phyloP scores from a whole-genome alignment of 2,329 filamentous ascomycete species.

The Colletotrichum sp. region DNA sequence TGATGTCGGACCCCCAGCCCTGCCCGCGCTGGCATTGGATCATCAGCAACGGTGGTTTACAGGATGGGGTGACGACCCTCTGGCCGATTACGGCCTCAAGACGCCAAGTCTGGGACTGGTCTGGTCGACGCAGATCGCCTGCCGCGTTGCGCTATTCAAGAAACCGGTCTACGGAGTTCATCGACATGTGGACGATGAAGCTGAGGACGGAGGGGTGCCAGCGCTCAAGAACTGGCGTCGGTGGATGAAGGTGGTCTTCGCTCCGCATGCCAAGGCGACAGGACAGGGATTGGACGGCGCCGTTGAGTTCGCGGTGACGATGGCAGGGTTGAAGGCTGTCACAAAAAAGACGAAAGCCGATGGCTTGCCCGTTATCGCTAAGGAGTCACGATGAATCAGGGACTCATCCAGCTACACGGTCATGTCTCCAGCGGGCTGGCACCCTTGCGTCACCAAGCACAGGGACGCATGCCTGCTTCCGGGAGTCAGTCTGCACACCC shows the following conservation, averaged over 20 bases:
- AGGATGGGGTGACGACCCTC: constrained; percentile 82
- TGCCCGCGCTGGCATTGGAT: constrained; percentile 72
- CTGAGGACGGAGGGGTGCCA: constrained; percentile 44
- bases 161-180: constrained; percentile 57
- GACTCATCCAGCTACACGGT: neutral
- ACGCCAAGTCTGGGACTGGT: constrained; percentile 87
- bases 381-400: neutral
- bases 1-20: constrained; percentile 36
- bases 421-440: neutral
- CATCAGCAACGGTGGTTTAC: constrained; percentile 96
- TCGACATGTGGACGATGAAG: constrained; percentile 40
- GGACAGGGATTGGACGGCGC: constrained; percentile 54
- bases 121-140: constrained; percentile 89
- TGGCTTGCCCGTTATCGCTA: neutral
- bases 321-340: constrained; percentile 61
- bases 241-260: constrained; percentile 90
- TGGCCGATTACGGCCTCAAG: constrained; percentile 62
- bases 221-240: constrained; percentile 69
- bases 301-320: constrained; percentile 77
- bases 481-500: neutral
- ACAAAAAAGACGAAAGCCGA: constrained; percentile 18
- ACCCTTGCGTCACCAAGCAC: neutral
- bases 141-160: constrained; percentile 82
- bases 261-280: constrained; percentile 70
- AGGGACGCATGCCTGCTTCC: neutral